Conservation (phyloP, 495 filamentous ascomycete species). For the Neurospora sp. region DNA sequence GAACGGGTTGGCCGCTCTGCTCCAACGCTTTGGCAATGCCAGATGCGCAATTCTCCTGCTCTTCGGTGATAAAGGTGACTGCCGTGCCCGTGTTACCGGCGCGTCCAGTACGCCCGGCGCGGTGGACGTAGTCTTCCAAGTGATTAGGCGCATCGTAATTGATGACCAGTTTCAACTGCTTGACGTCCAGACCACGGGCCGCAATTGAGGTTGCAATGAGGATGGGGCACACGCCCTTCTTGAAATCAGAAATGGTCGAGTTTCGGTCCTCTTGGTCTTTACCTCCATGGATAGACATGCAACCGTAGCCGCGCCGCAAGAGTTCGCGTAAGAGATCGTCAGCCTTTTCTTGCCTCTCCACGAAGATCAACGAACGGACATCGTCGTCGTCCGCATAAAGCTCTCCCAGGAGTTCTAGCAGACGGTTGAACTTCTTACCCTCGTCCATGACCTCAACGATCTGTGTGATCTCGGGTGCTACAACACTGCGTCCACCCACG, state of each 20-base stretch:
- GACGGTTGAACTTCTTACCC: conserved; percentile 71
- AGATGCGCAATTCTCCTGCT: conserved; percentile 81
- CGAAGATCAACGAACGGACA: conserved; percentile 81
- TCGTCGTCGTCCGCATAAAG: conserved; percentile 83
- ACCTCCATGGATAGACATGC: conserved; percentile 92
- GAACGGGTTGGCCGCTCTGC: conserved; percentile 75
- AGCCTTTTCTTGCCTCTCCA: conserved; percentile 89
- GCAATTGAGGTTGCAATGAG: conserved; percentile 94
- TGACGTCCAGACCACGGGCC: conserved; percentile 90
- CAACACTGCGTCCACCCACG: conserved; percentile 83
- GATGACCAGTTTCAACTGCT: conserved; percentile 90
- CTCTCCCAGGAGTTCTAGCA: conserved; percentile 80
- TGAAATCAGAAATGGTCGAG: conserved; percentile 92
- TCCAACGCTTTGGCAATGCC: conserved; percentile 91
- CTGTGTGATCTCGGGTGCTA: conserved; percentile 91
- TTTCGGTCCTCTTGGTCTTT: conserved; percentile 95
- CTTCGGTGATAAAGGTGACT: conserved; percentile 85
- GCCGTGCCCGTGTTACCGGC: conserved; percentile 93
- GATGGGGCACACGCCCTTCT: conserved; percentile 78
- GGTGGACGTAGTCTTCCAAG: conserved; percentile 95
- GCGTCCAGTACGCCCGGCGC: conserved; percentile 86
- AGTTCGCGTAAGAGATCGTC: conserved; percentile 75
- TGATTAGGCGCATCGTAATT: conserved; percentile 98
- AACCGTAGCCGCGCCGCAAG: conserved; percentile 82
- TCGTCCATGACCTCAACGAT: conserved; percentile 82